Percentiles rank a stretch among this genome's conserved stretches.
Conservation (phyloP, 495 filamentous ascomycete genomes). For the Penicillium crystallinum region DNA sequence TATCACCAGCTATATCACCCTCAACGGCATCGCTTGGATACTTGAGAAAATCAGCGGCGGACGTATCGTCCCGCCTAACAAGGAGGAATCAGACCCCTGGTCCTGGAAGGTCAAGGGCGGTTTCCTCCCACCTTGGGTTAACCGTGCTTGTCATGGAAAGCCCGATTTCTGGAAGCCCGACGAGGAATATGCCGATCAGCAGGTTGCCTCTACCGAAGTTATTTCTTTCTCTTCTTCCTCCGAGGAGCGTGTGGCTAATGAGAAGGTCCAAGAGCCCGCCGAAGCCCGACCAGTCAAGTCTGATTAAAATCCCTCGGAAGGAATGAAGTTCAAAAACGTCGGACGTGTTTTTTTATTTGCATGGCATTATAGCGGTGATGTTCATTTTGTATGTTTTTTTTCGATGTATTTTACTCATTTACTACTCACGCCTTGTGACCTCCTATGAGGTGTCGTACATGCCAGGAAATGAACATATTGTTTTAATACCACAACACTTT, state of each 20-base stretch:
- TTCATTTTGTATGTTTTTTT: not conserved
- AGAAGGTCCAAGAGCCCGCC: slow-evolving; percentile 5
- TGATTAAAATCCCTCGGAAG: not conserved
- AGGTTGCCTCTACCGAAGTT: slow-evolving; percentile 2
- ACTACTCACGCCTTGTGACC: not conserved
- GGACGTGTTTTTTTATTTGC: not conserved
- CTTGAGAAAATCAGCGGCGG: slow-evolving; percentile 59
- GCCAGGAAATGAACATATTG: not conserved
- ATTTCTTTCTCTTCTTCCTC: slow-evolving; percentile 12
- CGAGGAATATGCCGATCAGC: slow-evolving; percentile 24
- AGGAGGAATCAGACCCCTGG: slow-evolving; percentile 70
- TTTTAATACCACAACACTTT: not conserved
- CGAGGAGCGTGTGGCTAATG: slow-evolving; percentile 13
- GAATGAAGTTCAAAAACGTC: not conserved
- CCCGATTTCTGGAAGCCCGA: slow-evolving; percentile 58
- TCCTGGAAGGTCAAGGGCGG: slow-evolving; percentile 63
- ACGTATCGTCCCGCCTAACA: slow-evolving; percentile 65
- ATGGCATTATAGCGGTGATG: slow-evolving; percentile 1
- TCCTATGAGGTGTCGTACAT: not conserved
- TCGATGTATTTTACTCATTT: not conserved
- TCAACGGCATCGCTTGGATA: slow-evolving; percentile 62
- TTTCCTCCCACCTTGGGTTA: slow-evolving; percentile 64
- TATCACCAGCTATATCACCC: slow-evolving; percentile 64
- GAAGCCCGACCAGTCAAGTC: not conserved
- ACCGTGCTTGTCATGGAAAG: slow-evolving; percentile 56